Evolutionary conservation across 768 basidiomycete species (phyloP).

Genomic region (Omphalotus guepiniiformis): DNA sequence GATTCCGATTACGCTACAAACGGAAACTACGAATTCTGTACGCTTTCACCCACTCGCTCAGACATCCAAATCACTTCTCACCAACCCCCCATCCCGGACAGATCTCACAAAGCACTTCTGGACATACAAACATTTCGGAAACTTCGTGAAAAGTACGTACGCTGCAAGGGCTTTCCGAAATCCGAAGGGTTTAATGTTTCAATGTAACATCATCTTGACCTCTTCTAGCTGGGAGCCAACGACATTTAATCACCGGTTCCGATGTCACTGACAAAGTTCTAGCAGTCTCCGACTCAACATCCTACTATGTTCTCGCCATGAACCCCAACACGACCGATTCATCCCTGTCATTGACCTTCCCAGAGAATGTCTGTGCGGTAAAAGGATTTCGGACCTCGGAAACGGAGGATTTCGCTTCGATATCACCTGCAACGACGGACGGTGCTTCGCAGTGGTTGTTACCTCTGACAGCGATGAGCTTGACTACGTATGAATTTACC

Average conservation of each 20-base stretch:
- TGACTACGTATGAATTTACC: conserved; percentile 32
- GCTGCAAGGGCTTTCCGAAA: not conserved
- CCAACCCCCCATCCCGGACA: conserved; percentile 5
- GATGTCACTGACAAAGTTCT: conserved; percentile 28
- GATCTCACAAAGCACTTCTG: conserved; percentile 36
- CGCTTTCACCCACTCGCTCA: conserved; percentile 1
- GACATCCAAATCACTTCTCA: too few species aligned
- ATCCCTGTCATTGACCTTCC: conserved; percentile 29
- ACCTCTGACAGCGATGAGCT: conserved; percentile 26
- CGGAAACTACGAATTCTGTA: conserved; percentile 33
- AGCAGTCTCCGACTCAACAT: conserved; percentile 25
- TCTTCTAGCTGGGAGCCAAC: conserved; percentile 31
- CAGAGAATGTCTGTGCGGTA: conserved; percentile 26
- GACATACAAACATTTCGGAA: conserved; percentile 37
- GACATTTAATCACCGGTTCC: conserved; percentile 27
- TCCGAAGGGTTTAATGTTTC: not conserved
- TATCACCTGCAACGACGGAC: conserved; percentile 21
- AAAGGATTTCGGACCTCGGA: conserved; percentile 27
- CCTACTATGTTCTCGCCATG: conserved; percentile 30
- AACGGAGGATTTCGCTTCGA: conserved; percentile 29
- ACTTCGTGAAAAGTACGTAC: conserved; percentile 34
- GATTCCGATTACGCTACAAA: conserved; percentile 35
- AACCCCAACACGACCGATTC: conserved; percentile 27
- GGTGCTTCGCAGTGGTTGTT: conserved; percentile 23
- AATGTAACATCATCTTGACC: not conserved